Evolutionary conservation across 2,329 filamentous ascomycete species (phyloP).

Genomic region (Fusarium compactum): DNA sequence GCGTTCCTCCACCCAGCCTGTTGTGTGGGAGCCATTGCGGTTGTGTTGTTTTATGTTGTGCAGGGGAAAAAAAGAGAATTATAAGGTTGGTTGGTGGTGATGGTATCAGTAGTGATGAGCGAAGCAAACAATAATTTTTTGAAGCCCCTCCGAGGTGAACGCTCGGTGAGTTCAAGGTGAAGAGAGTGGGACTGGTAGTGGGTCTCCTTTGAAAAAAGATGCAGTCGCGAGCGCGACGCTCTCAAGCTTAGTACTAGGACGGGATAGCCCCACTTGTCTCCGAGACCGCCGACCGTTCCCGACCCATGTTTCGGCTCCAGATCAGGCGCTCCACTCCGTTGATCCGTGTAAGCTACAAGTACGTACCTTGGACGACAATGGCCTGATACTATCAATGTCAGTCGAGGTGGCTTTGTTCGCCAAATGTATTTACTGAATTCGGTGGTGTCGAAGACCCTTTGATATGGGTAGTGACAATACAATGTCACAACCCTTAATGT

Average conservation of each 20-base stretch:
- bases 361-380: constrained; percentile 24
- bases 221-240: constrained; percentile 6
- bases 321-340: constrained; percentile 24
- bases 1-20: constrained; percentile 52
- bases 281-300: constrained; percentile 31
- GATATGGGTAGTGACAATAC: not conserved
- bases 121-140: constrained; percentile 48
- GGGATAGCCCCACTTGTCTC: constrained; percentile 30
- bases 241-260: not conserved
- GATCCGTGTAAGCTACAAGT: constrained; percentile 7
- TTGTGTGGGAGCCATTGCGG: constrained; percentile 51
- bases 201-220: not conserved
- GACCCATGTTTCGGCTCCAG: constrained; percentile 18
- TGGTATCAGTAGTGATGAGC: constrained; percentile 13
- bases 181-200: not conserved
- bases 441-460: not conserved
- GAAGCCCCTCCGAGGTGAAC: constrained; percentile 49
- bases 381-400: constrained; percentile 27
- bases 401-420: constrained; percentile 31
- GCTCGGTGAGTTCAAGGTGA: constrained; percentile 35
- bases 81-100: constrained; percentile 14
- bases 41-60: constrained; percentile 4
- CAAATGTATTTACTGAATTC: not conserved
- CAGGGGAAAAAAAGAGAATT: not conserved
- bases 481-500: not conserved